phyloP scores from a whole-genome alignment of 352 stramenopile genomes.

The Pythium sukuiense region DNA sequence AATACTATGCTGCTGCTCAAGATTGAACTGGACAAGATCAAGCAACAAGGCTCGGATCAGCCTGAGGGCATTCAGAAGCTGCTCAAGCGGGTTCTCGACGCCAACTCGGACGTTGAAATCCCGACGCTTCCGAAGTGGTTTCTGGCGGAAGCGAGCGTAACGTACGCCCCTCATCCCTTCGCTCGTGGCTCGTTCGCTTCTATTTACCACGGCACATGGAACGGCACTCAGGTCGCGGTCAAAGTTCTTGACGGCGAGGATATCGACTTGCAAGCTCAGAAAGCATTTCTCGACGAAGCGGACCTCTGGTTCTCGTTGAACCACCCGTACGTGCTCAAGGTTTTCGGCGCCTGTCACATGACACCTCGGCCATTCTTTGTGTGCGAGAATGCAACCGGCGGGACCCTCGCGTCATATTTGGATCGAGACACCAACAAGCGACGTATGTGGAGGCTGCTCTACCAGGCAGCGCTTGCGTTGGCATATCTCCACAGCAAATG shows the following conservation, averaged over 20 bases:
- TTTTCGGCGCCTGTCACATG: conserved; percentile 18
- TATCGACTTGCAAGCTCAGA: neutral
- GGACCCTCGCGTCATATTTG: conserved; percentile 25
- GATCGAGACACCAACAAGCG: neutral
- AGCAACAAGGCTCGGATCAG: neutral
- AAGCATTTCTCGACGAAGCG: conserved; percentile 53
- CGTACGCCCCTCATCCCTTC: neutral
- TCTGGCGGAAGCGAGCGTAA: neutral
- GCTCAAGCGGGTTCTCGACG: neutral
- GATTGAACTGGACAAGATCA: neutral
- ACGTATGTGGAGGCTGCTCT: conserved; percentile 33
- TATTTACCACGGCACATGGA: neutral
- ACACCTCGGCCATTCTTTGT: conserved; percentile 20
- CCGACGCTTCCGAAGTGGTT: conserved; percentile 3
- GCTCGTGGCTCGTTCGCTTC: conserved; percentile 1
- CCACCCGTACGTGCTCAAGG: neutral
- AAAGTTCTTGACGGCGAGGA: neutral
- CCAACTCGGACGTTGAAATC: neutral
- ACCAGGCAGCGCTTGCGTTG: conserved; percentile 34
- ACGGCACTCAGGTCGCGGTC: neutral
- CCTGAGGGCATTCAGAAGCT: neutral
- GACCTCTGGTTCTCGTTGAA: conserved; percentile 84
- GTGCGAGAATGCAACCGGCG: conserved; percentile 25
- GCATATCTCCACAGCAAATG: conserved; percentile 36
- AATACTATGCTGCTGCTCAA: neutral